These are phyloP conservation scores for Fraxinus baroniana DNA, from an alignment of 305 asterid genomes.

Conservation along the genomic window DNA sequence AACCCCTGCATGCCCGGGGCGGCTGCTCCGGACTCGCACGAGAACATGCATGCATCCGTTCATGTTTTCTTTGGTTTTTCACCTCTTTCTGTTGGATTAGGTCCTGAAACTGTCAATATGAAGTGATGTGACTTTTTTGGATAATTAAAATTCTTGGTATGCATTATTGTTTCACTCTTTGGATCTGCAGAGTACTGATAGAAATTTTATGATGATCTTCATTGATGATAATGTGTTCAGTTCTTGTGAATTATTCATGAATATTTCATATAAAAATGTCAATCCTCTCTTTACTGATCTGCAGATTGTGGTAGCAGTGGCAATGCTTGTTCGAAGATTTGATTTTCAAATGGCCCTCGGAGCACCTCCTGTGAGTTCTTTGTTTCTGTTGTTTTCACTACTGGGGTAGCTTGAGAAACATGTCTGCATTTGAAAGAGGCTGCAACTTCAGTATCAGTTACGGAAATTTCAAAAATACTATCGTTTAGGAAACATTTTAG, in stretches of 20 bases:
- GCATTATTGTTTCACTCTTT: background rate
- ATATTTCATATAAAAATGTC: background rate
- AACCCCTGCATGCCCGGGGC: background rate
- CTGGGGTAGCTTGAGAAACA: background rate
- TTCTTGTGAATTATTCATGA: background rate
- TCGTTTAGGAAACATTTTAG: background rate
- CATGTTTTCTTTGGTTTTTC: background rate
- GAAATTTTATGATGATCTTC: conserved; percentile 1
- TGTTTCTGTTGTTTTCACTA: background rate
- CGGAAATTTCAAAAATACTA: background rate
- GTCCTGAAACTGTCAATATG: background rate
- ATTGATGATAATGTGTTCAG: background rate
- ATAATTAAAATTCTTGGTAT: background rate
- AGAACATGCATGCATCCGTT: background rate
- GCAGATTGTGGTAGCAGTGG: conserved; percentile 79
- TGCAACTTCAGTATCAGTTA: background rate
- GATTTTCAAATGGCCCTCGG: conserved; percentile 83
- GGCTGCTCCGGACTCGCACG: background rate
- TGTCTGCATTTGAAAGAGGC: background rate
- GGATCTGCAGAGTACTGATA: background rate
- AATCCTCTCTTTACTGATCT: conserved; percentile 16
- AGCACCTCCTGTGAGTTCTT: conserved; percentile 86
- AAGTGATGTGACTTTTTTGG: background rate
- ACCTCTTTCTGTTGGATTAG: background rate
- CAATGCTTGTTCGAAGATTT: conserved; percentile 89